Evolutionary conservation across 208 protist genomes (phyloP).

Genomic region (Acanthamoeba healyi): DNA sequence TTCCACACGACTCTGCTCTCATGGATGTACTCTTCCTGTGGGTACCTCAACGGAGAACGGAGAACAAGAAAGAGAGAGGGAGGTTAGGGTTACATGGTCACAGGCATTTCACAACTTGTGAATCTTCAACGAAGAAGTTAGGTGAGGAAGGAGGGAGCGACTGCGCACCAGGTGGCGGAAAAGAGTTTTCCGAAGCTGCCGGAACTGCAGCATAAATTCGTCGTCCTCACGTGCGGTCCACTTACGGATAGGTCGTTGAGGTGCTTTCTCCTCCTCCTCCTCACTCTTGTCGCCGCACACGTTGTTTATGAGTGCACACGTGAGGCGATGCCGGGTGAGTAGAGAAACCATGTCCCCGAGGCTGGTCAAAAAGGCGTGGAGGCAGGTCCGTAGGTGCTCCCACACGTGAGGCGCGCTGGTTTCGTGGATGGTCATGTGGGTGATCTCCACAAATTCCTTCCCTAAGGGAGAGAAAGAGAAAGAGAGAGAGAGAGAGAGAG

Average conservation of each 20-base stretch:
- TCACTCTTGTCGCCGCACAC: not conserved
- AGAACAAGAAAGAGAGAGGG: too few species aligned
- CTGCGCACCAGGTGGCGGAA: not conserved
- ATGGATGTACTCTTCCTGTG: not conserved
- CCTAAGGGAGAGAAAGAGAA: not conserved
- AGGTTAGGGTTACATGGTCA: too few species aligned
- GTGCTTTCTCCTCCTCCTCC: too few species aligned
- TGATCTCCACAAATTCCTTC: not conserved
- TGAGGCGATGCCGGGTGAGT: not conserved
- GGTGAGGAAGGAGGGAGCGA: not conserved
- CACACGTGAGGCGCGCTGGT: not conserved
- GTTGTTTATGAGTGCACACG: not conserved
- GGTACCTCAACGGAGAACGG: too few species aligned
- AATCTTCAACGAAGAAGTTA: not conserved
- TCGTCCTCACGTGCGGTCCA: constrained; percentile 5
- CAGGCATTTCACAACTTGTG: too few species aligned
- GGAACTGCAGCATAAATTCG: not conserved
- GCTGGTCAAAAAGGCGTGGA: not conserved
- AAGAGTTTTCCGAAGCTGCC: not conserved
- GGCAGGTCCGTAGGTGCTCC: not conserved
- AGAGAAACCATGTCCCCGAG: not conserved
- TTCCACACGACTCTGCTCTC: not conserved
- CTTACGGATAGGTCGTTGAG: not conserved
- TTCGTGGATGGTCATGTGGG: not conserved
- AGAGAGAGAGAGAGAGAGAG: not conserved